Evolutionary conservation across 108 stramenopile species (phyloP), one percentile per base, ranked within the genome.

Genomic region (Skeletonema menzelii): DNA sequence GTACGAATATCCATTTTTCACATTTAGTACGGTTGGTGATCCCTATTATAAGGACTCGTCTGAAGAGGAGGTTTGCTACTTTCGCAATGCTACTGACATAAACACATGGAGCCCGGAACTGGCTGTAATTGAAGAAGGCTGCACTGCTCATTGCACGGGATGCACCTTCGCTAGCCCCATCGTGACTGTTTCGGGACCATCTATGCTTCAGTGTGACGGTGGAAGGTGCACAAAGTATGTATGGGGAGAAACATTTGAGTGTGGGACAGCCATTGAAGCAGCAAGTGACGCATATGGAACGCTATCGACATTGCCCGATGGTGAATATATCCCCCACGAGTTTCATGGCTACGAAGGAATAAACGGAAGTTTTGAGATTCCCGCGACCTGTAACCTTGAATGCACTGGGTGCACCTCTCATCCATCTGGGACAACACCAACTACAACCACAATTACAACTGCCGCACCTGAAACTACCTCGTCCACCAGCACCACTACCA

Each of bases 201-300:
- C 46, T 46, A 19, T 17, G 46, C 46, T 46, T 19, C 46, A 46
- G 15, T 59, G 58, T 20, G 2, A 59, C 15, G 31, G 28, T 4
- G 58, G 58, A 59, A 59, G 58, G 7, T 59, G 58, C 58, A 59
- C 58, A 28, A 34, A 59, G n/a, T 59, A 59, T 34, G 32, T 34
- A 15, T 14, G 15, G 0, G 32, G 32, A 14, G 58, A 59, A 14
- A 34, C 27, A 15, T 59, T 59, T 59, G 58, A 27, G 4, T 59
- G 58, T 7, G 58, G 58, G 2, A 8, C 27, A 34, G 58, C 27
- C 5, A 59, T 59, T 34, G 58, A 59, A 34, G 31, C 14, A 5
- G 58, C 58, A 28, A 59, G 58, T 34, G 58, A 27, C 3, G 15
- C 20, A n/a, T 59, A 34, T 28, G 58, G 58, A 15, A 15, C 22